Base-by-base conservation (phyloP, 78 protist species). In the Dictyostelium firmibasis region DNA sequence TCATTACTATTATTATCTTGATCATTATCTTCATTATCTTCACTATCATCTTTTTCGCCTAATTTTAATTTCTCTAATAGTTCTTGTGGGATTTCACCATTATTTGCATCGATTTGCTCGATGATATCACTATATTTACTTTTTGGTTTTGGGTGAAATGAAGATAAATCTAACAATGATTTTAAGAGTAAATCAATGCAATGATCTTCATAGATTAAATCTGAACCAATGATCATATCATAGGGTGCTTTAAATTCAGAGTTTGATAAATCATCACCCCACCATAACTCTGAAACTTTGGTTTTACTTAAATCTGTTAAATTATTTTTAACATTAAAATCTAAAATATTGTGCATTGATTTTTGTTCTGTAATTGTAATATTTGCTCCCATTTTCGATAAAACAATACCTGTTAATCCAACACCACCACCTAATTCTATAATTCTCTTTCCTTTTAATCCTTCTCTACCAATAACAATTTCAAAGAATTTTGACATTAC, bases 171-270 rank as follows among this genome's bases (percentile, higher is more conserved):
- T 57, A 86, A 57, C 25, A 86, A 57, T 23, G 75, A 75, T 47
- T 79, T 33, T 7, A 86, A 60, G 13, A 86, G 47, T 25, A 86
- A 36, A 62, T 86, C 92, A 57, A 86, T 60, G 77, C 92, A 86
- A 60, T 77, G 76, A 57, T 86, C 92, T 86, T 86, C 92, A 79
- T 87, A 87, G 0, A 87, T 79, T 35, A 87, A 27, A 79, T 87
- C 93, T 7, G 93, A 87, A 43, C 93, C 93, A 64, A 87, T 67
- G 41, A 87, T 62, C 50, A 87, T 87, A 50, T 87, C 93, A 38
- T 53, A 87, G 3, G 92, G 92, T 57, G 92, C 84, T 29, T 86
- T 79, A 27, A 72, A 86, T 36, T n/a, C 18, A 8, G 74, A 18
- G n/a, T n/a, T 20, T 18, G 74, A 2, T n/a, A 86, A 31, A 57